A percentile compares a stretch with the other conserved stretches of the same genome.
phyloP scores from a whole-genome alignment of 805 yeast genomes.

The Metschnikowia sp. region DNA sequence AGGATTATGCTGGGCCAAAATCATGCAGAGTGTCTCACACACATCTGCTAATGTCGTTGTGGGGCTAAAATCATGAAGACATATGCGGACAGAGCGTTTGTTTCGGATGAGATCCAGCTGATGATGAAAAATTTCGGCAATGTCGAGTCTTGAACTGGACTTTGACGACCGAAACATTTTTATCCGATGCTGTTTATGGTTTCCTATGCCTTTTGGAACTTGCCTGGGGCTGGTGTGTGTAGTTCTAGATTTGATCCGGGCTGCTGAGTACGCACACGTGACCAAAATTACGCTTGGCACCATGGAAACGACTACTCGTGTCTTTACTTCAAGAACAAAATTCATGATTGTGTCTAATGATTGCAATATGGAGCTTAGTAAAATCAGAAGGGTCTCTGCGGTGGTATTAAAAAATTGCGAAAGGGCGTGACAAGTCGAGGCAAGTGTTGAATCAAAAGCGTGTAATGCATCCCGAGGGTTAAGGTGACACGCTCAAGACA shows the following conservation, averaged over 20 bases:
- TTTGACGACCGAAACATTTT: constrained; percentile 1
- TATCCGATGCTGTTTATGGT: not conserved
- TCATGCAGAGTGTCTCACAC: constrained; percentile 10
- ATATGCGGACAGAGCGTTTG: constrained; percentile 14
- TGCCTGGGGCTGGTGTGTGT: not conserved
- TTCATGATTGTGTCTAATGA: too few species aligned
- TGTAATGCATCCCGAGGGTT: too few species aligned
- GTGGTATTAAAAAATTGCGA: too few species aligned
- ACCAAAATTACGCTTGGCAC: too few species aligned
- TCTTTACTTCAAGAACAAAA: too few species aligned
- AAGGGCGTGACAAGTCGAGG: too few species aligned
- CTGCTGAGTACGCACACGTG: not conserved
- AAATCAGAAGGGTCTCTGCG: too few species aligned
- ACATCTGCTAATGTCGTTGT: constrained; percentile 8
- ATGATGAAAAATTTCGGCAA: constrained; percentile 3
- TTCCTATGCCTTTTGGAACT: not conserved
- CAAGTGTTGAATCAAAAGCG: too few species aligned
- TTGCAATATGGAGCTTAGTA: too few species aligned
- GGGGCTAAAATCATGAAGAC: constrained; percentile 12
- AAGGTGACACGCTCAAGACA: too few species aligned
- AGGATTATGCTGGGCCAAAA: constrained; percentile 8
- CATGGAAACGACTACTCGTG: too few species aligned
- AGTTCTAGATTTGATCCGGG: not conserved
- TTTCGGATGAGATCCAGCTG: constrained; percentile 13
- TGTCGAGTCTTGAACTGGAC: constrained; percentile 1